phyloP scores from a whole-genome alignment of 805 yeast genomes.

The Dipodascus geniculatus region DNA sequence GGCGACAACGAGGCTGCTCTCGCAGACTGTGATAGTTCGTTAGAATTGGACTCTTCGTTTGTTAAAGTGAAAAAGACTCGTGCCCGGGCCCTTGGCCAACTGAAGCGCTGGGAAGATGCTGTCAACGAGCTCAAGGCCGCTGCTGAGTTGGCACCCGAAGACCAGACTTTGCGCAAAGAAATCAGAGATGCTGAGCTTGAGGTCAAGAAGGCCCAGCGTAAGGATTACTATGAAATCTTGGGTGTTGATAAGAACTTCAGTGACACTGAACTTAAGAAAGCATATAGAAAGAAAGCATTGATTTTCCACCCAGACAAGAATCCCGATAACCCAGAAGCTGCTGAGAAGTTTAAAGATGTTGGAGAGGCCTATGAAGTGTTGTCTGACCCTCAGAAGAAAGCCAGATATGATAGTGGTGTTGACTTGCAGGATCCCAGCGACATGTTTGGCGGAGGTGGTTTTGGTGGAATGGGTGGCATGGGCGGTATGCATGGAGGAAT shows the following conservation, averaged over 20 bases:
- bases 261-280: conserved; percentile 52
- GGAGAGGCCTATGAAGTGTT: conserved; percentile 79
- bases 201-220: conserved; percentile 28
- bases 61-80: conserved; percentile 42
- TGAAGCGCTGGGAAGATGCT: conserved; percentile 31
- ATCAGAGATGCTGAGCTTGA: conserved; percentile 31
- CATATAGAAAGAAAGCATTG: conserved; percentile 64
- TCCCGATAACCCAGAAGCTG: conserved; percentile 54
- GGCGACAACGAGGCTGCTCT: conserved; percentile 75
- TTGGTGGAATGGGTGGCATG: conserved; percentile 50
- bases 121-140: conserved; percentile 27
- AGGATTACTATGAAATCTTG: conserved; percentile 50
- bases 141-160: conserved; percentile 28
- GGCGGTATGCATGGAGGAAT: conserved; percentile 36
- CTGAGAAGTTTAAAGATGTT: conserved; percentile 88
- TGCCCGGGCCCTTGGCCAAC: conserved; percentile 29
- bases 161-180: conserved; percentile 25
- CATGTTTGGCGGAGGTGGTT: conserved; percentile 49
- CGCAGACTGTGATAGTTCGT: conserved; percentile 58
- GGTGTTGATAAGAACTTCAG: conserved; percentile 41
- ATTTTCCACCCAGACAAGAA: conserved; percentile 76
- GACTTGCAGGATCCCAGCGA: conserved; percentile 33
- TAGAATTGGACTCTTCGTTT: conserved; percentile 55
- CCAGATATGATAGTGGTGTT: conserved; percentile 79
- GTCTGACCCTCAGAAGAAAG: conserved; percentile 80